Base-by-base conservation (phyloP, 352 stramenopile genomes). In the Blastocystis hominis region DNA sequence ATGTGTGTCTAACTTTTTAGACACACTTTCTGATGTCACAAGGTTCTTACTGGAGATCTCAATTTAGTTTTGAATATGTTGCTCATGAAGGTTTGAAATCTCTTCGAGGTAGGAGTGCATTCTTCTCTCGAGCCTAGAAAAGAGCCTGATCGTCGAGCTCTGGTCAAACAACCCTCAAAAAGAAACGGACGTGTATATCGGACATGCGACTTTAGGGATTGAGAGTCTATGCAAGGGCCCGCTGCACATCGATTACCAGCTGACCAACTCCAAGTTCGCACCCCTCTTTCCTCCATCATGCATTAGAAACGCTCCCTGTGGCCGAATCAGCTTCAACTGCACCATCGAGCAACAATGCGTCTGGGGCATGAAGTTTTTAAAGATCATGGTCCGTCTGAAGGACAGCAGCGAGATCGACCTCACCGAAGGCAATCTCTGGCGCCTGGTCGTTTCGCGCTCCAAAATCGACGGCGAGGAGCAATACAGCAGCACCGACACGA, bases 51-150 rank as follows among this genome's bases (percentile, higher is more conserved):
- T 87, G 77, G 77, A 75, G 77, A 42, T 75, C 62, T 13, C 62
- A 75, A 24, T 87, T 87, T 30, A 78, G 66, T 47, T 87, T 87
- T 46, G 77, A 87, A 50, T 87, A 87, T 50, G 53, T 87, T 78
- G 77, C 77, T 38, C 77, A 69, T 7, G 62, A 87, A 56, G 77
- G 77, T 59, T 64, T 84, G 54, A 78, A 77, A 36, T 78, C 66
- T 24, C 44, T 87, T 34, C 66, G 77, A 38, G 42, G 77, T 78
- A 47, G 42, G 9, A 4, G 9, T 17, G 42, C 17, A 30, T 40
- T 44, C n/a, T 34, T n/a, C 77, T 64, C 24, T 61, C 61, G 36
- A n/a, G 13, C n/a, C 3, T 87, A 87, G 77, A 87, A 40, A 75
- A 87, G 46, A 87, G 30, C 9, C 50, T 87, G 36, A 50, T 63